phyloP scores from a whole-genome alignment of 1,284 basidiomycete genomes.

The Leucoagaricus sp. region DNA sequence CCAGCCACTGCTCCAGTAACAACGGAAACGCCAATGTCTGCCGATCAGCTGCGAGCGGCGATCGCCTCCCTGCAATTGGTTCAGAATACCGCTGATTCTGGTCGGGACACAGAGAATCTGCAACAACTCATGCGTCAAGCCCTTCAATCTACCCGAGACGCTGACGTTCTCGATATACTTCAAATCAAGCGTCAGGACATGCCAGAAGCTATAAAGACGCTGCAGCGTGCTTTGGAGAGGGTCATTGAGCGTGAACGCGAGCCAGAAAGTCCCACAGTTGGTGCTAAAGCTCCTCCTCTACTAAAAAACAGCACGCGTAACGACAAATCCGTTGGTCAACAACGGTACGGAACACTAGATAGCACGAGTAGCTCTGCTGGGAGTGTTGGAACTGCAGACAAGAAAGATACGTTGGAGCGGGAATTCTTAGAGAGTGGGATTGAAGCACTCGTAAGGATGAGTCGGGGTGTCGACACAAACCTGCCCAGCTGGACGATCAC shows the following conservation, averaged over 20 bases:
- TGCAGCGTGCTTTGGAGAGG: constrained; percentile 66
- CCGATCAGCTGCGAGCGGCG: constrained; percentile 23
- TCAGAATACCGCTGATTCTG: constrained; percentile 58
- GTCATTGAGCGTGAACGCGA: constrained; percentile 40
- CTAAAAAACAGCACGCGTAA: constrained; percentile 26
- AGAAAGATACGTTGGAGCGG: constrained; percentile 51
- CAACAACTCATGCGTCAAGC: constrained; percentile 59
- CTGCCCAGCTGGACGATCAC: constrained; percentile 78
- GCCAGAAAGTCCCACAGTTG: constrained; percentile 5
- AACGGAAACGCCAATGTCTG: not conserved
- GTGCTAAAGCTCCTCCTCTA: constrained; percentile 7
- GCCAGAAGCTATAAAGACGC: constrained; percentile 77
- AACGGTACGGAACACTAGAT: constrained; percentile 13
- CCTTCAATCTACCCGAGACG: constrained; percentile 58
- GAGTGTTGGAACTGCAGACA: constrained; percentile 28
- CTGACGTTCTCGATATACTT: constrained; percentile 62
- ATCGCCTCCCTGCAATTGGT: constrained; percentile 38
- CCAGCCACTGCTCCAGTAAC: not conserved
- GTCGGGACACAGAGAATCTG: constrained; percentile 57
- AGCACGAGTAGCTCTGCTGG: constrained; percentile 21
- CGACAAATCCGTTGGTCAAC: constrained; percentile 21
- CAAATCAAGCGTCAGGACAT: constrained; percentile 69
- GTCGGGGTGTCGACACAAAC: constrained; percentile 39
- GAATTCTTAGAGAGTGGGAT: constrained; percentile 44
- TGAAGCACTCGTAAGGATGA: constrained; percentile 53